A percentile compares a stretch with the other conserved stretches of the same genome.
These are phyloP conservation scores for Diatrype stigma DNA, from an alignment of 2,329 filamentous ascomycete species.

Conservation along the genomic window DNA sequence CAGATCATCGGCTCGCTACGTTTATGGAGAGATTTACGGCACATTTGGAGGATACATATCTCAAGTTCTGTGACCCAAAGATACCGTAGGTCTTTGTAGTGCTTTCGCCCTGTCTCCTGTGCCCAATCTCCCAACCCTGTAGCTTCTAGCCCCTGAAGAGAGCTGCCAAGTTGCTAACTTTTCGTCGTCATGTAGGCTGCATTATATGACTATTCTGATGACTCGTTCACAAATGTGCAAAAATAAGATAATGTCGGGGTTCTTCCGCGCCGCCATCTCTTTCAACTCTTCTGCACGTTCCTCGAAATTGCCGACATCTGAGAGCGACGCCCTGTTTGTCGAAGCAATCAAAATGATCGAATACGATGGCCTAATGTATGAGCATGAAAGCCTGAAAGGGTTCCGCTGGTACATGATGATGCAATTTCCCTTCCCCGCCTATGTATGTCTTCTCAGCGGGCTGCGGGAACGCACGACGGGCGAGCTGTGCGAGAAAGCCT, in stretches of 20 bases:
- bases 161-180: not conserved
- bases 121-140: not conserved
- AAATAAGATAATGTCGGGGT: slow-evolving; percentile 51
- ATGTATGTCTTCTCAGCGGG: slow-evolving; percentile 56
- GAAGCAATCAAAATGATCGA: slow-evolving; percentile 56
- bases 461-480: slow-evolving; percentile 48
- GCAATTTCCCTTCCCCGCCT: slow-evolving; percentile 58
- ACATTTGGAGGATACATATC: slow-evolving; percentile 53
- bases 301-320: slow-evolving; percentile 35
- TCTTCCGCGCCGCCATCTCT: slow-evolving; percentile 43
- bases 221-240: slow-evolving; percentile 53
- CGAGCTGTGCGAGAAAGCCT: slow-evolving; percentile 55
- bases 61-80: slow-evolving; percentile 52
- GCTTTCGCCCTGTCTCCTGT: not conserved
- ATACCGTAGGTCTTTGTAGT: slow-evolving; percentile 39
- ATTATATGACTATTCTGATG: slow-evolving; percentile 56
- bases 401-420: slow-evolving; percentile 58
- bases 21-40: slow-evolving; percentile 51
- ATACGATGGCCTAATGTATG: slow-evolving; percentile 54
- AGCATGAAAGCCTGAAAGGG: slow-evolving; percentile 44
- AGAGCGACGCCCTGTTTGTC: slow-evolving; percentile 49
- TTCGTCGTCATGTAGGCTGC: slow-evolving; percentile 29
- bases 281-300: not conserved
- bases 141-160: not conserved
- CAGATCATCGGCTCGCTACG: slow-evolving; percentile 44